phyloP scores from a whole-genome alignment of 2,329 filamentous ascomycete genomes.

The Periconia sp. region DNA sequence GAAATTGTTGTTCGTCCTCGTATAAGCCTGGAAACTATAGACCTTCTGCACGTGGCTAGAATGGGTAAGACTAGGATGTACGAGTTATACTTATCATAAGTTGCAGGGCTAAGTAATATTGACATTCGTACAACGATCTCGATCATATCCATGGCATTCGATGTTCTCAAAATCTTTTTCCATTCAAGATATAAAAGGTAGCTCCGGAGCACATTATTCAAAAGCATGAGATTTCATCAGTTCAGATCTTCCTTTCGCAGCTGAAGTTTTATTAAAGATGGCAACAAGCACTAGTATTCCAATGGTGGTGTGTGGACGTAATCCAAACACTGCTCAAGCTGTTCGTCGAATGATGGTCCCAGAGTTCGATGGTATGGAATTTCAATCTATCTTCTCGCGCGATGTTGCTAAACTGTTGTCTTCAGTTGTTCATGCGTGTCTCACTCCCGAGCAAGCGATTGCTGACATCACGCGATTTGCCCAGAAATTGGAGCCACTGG shows the following conservation, averaged over 20 bases:
- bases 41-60: no score
- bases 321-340: conserved; percentile 1
- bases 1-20: no score
- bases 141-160: no score
- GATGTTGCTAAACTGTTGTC: background rate
- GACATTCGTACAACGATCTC: no score
- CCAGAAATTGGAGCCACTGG: background rate
- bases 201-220: no score
- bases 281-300: background rate
- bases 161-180: no score
- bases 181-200: no score
- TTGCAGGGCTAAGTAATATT: no score
- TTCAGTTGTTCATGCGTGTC: conserved; percentile 11
- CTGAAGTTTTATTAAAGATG: background rate
- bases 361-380: conserved; percentile 10
- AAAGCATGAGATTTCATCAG: no score
- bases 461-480: conserved; percentile 10
- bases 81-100: no score
- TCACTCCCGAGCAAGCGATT: background rate
- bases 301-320: conserved; percentile 12
- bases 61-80: no score
- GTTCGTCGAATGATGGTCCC: conserved; percentile 6
- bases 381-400: background rate
- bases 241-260: background rate
- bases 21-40: no score